Base-by-base conservation (phyloP, 108 stramenopile genomes). In the Ochromonas danica region DNA sequence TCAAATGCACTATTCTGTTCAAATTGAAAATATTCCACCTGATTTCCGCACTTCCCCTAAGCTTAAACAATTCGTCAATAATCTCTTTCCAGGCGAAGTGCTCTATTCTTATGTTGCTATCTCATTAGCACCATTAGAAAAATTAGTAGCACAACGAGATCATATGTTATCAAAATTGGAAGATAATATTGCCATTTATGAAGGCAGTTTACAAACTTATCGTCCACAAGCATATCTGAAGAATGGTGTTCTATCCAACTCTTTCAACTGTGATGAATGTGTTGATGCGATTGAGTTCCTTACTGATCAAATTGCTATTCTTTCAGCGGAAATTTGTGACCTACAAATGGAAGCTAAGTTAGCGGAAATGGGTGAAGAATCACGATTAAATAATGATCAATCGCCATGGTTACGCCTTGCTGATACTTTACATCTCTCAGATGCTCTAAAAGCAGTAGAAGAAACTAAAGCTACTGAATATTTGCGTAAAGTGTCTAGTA, bases 21-120 rank as follows among this genome's bases (percentile, higher is more conserved):
- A 33, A 33, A 33, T 75, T 27, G 72, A 75, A 36, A 75, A 75
- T 60, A 42, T 75, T 75, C 72, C 72, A 33, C 51, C 17, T 10
- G 43, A 75, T 3, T 75, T 35, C 25, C 36, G 72, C 10, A 57
- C 36, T 25, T 60, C 72, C 51, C 3, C 3, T 6, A 42, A 17
- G n/a, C 25, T 75, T 6, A 6, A 14, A 3, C 3, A 75, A 14
- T 60, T 75, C 27, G 36, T 75, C 6, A 41, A 75, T 57, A 10
- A 27, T 14, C 25, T 75, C 3, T 75, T 75, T 36, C 72, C 72
- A 31, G 72, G 40, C 3, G n/a, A 75, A 60, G 72, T 75, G 6
- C 6, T 30, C 3, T 36, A 27, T 57, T 3, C 72, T 28, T 75
- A 3, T 6, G 38, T 75, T 27, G 72, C 72, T 28, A 22, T 45